These are phyloP conservation scores for Chlorokybus atmophyticus DNA, from an alignment of 139 green algal genomes.

Conservation along the genomic window DNA sequence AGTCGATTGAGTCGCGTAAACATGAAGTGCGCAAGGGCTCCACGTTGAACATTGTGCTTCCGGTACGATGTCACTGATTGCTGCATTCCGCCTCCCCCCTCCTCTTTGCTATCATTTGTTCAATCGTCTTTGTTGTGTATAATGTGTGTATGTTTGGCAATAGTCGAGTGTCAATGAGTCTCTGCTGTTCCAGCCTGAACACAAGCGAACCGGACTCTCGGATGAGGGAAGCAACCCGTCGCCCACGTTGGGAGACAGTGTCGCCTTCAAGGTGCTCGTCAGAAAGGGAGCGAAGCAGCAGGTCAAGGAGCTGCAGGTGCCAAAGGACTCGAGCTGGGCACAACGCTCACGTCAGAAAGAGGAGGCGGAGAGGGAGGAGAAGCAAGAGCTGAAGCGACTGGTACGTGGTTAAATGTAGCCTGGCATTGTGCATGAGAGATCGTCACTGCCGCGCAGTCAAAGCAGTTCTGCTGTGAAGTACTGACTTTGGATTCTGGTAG, in stretches of 20 bases:
- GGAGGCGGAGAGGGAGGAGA: background rate
- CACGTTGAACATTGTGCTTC: background rate
- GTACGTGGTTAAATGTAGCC: background rate
- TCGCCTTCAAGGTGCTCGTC: conserved; percentile 23
- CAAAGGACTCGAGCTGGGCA: background rate
- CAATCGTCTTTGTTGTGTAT: background rate
- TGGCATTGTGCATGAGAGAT: background rate
- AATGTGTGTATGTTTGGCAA: background rate
- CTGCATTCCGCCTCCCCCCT: too few relatives aligned
- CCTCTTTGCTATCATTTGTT: background rate
- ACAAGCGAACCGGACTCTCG: background rate
- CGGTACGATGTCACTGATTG: background rate
- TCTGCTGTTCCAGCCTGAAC: background rate
- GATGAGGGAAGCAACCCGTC: background rate
- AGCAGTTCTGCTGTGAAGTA: too few relatives aligned
- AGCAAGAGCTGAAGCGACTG: conserved; percentile 2
- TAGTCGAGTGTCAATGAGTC: background rate
- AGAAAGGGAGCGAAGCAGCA: conserved; percentile 25
- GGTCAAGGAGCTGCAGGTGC: conserved; percentile 13
- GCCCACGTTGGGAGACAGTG: background rate
- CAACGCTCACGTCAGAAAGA: background rate
- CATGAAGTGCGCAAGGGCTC: background rate
- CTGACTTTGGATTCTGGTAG: background rate
- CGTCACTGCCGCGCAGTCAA: too few relatives aligned
- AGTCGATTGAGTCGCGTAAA: conserved; percentile 1